A percentile compares a stretch with the other conserved stretches of the same genome.
Evolutionary conservation across 2,329 filamentous ascomycete species (phyloP).

Genomic region (Capronia coronata): DNA sequence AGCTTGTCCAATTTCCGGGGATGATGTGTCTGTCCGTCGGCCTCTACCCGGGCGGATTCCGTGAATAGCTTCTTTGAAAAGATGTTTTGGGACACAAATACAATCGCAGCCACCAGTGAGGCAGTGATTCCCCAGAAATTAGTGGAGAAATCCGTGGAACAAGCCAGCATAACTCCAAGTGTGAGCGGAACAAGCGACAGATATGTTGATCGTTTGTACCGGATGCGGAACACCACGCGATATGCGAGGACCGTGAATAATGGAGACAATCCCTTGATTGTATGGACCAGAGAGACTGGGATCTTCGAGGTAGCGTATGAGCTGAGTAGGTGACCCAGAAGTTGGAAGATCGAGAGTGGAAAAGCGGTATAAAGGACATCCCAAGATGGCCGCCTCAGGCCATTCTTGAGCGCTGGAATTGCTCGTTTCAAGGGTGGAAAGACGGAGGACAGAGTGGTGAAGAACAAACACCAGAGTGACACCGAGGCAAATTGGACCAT

Average conservation of each 20-base stretch:
- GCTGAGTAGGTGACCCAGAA: constrained; percentile 86
- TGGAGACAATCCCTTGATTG: constrained; percentile 94
- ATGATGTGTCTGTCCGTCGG: constrained; percentile 57
- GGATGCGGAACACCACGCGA: constrained; percentile 78
- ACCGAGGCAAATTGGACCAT: constrained; percentile 92
- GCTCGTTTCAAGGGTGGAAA: constrained; percentile 64
- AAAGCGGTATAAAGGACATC: constrained; percentile 81
- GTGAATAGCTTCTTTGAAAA: constrained; percentile 98
- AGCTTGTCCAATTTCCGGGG: constrained; percentile 88
- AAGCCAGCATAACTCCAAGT: constrained; percentile 89
- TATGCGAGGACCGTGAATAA: constrained; percentile 94
- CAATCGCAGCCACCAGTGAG: constrained; percentile 79
- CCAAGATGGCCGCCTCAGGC: constrained; percentile 70
- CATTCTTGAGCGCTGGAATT: constrained; percentile 74
- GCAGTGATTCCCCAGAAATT: constrained; percentile 87
- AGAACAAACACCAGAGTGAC: constrained; percentile 73
- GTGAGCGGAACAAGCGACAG: constrained; percentile 85
- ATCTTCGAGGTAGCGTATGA: constrained; percentile 92
- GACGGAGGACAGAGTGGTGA: constrained; percentile 66
- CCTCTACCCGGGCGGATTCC: constrained; percentile 77
- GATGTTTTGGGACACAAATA: constrained; percentile 98
- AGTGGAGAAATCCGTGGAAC: constrained; percentile 81
- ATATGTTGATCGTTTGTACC: constrained; percentile 81
- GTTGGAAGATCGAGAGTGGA: constrained; percentile 87
- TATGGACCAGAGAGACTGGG: constrained; percentile 93